Percentiles rank a stretch among this genome's conserved stretches.
Evolutionary conservation across 495 filamentous ascomycete genomes (phyloP).

Genomic region (Collariella sp.): DNA sequence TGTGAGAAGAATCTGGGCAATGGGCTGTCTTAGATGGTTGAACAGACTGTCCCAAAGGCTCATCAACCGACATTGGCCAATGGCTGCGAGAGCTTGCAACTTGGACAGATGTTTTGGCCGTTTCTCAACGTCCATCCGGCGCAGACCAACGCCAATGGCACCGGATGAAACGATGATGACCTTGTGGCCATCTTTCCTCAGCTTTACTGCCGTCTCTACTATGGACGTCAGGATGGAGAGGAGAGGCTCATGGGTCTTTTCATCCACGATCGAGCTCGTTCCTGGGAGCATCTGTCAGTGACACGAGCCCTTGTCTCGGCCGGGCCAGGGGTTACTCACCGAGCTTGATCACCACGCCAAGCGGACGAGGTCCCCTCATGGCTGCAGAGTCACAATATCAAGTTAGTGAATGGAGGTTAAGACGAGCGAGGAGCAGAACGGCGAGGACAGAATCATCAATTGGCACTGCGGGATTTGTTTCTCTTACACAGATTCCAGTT

Average conservation of each 20-base stretch:
- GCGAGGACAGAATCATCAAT: background rate
- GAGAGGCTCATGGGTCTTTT: constrained; percentile 93
- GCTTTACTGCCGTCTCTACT: constrained; percentile 79
- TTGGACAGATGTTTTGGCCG: constrained; percentile 80
- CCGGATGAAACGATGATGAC: constrained; percentile 95
- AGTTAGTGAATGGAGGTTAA: background rate
- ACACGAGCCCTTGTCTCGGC: background rate
- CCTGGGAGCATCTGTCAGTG: constrained; percentile 42
- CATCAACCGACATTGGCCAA: constrained; percentile 93
- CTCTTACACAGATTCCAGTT: constrained; percentile 19
- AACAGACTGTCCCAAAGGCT: constrained; percentile 92
- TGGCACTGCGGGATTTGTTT: constrained; percentile 6
- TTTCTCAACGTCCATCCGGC: constrained; percentile 81
- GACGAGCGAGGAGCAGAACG: background rate
- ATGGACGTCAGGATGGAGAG: constrained; percentile 82
- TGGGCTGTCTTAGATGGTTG: constrained; percentile 73
- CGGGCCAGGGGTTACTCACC: constrained; percentile 48
- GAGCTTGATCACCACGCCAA: constrained; percentile 87
- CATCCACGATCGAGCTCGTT: constrained; percentile 95
- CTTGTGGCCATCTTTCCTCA: constrained; percentile 83
- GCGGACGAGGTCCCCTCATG: constrained; percentile 46
- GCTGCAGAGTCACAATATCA: constrained; percentile 19
- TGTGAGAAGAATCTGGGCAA: constrained; percentile 92
- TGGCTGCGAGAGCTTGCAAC: constrained; percentile 78
- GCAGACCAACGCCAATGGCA: constrained; percentile 86